These are phyloP conservation scores for Colletotrichum cereale DNA, from an alignment of 2,329 filamentous ascomycete genomes.

Conservation along the genomic window DNA sequence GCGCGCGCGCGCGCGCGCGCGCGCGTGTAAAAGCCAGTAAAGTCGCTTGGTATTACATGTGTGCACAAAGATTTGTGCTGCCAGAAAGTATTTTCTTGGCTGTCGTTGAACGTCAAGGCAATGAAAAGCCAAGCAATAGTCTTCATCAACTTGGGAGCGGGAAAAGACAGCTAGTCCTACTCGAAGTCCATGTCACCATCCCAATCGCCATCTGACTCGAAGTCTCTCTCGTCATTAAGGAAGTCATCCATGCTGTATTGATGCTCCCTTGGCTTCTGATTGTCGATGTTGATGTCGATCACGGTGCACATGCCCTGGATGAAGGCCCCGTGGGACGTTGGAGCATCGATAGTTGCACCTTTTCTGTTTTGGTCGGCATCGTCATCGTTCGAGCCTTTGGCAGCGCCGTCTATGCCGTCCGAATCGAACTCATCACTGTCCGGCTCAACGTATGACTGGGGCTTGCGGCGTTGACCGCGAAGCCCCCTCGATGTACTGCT, in stretches of 20 bases:
- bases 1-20: not conserved
- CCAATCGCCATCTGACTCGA: slow-evolving; percentile 69
- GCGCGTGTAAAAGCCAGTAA: not conserved
- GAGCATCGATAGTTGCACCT: slow-evolving; percentile 28
- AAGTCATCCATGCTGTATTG: slow-evolving; percentile 81
- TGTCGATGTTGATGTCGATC: slow-evolving; percentile 81
- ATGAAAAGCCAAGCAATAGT: too few species aligned
- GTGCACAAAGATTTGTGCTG: not conserved
- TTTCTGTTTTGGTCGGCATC: slow-evolving; percentile 30
- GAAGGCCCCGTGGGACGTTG: slow-evolving; percentile 46
- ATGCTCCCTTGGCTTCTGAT: slow-evolving; percentile 77
- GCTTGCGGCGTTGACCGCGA: slow-evolving; percentile 39
- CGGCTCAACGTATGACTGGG: slow-evolving; percentile 57
- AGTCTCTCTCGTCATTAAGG: slow-evolving; percentile 66
- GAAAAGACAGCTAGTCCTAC: slow-evolving; percentile 44
- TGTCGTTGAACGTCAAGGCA: not conserved
- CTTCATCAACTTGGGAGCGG: not conserved
- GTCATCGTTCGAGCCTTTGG: slow-evolving; percentile 33
- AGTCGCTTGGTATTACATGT: not conserved
- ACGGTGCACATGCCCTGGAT: slow-evolving; percentile 78
- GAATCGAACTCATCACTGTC: slow-evolving; percentile 60
- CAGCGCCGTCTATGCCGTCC: slow-evolving; percentile 37
- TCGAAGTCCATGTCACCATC: slow-evolving; percentile 68
- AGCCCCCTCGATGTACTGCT: slow-evolving; percentile 46
- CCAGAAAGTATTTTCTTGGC: not conserved